A percentile compares a stretch with the other conserved stretches of the same genome.
Conservation (phyloP, 1,284 basidiomycete genomes). For the Moesziomyces aphidis region DNA sequence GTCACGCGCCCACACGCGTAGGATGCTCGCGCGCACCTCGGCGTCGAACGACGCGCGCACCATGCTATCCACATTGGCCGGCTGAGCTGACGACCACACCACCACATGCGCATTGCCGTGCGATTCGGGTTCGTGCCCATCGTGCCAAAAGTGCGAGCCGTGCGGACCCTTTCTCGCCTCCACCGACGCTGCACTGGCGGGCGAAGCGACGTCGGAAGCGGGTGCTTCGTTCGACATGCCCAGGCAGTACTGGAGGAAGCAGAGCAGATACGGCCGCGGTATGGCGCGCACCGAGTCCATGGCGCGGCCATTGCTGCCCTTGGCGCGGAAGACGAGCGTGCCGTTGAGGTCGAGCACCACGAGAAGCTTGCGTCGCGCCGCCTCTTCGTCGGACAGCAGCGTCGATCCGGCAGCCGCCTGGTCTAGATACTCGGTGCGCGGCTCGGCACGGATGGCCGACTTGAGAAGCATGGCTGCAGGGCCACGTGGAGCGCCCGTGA, state of each 20-base stretch:
- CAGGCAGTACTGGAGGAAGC: conserved; percentile 74
- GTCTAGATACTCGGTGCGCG: conserved; percentile 19
- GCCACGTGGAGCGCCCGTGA: background rate
- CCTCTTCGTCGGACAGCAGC: conserved; percentile 19
- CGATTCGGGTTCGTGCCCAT: conserved; percentile 6
- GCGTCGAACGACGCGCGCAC: conserved; percentile 51
- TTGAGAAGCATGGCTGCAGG: conserved; percentile 6
- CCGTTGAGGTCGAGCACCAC: conserved; percentile 86
- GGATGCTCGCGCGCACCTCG: conserved; percentile 70
- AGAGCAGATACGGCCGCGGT: conserved; percentile 75
- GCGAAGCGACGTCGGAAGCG: background rate
- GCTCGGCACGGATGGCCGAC: conserved; percentile 21
- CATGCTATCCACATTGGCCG: conserved; percentile 78
- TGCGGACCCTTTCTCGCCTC: conserved; percentile 16
- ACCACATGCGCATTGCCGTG: conserved; percentile 80
- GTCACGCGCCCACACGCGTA: conserved; percentile 82
- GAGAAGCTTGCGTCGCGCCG: conserved; percentile 67
- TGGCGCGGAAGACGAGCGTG: conserved; percentile 78
- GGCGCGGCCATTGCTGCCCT: conserved; percentile 47
- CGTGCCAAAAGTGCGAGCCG: conserved; percentile 55
- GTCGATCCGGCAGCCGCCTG: conserved; percentile 10
- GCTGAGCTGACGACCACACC: conserved; percentile 88
- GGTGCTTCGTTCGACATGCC: conserved; percentile 23
- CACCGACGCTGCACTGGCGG: background rate
- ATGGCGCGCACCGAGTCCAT: conserved; percentile 33